Evolutionary conservation across 441 rosid species (phyloP), one percentile per base, ranked within the genome.

Genomic region (Gossypium aridum): DNA sequence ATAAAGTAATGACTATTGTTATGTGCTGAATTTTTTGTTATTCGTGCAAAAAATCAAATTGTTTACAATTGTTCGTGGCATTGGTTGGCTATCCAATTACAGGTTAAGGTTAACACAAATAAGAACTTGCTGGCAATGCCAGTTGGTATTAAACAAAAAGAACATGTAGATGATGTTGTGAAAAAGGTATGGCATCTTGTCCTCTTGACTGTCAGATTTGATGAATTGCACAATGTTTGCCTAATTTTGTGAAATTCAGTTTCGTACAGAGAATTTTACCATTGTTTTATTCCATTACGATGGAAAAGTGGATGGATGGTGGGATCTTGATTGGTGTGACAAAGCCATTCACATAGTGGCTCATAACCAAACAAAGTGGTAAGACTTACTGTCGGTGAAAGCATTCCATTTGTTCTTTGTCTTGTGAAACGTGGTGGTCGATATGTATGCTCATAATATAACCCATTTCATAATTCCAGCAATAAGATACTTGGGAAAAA

Each of bases 351-450:
- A 93, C 82, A 83, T 96, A 78, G 96, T 89, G 82, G 99, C 94
- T 63, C 86, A 82, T 54, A 94, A 92, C 83, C 99, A 93, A 84
- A 96, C 98, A 59, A 96, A 96, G 79, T 96, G 99, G 99, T 93
- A 77, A 78, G 74, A n/a, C 49, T 64, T 19, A 14, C 25, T 72
- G 49, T 56, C 55, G 53, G 59, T 19, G 47, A 22, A 34, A n/a
- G 25, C 39, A 56, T 17, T 25, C 65, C 57, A 31, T 76, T 31
- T 37, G 19, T 57, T 17, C 2, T 39, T 1, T 59, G 8, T 60
- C 39, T 60, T 45, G 53, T 56, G 49, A 71, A 56, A 71, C 53
- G n/a, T 20, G 19, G 34, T n/a, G 72, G 23, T 51, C 2, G 62
- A 51, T 53, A 23, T 69, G 61, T 69, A 2, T 69, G 47, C 25